Conservation (phyloP, 768 basidiomycete species). For the Dentipellis sp. region DNA sequence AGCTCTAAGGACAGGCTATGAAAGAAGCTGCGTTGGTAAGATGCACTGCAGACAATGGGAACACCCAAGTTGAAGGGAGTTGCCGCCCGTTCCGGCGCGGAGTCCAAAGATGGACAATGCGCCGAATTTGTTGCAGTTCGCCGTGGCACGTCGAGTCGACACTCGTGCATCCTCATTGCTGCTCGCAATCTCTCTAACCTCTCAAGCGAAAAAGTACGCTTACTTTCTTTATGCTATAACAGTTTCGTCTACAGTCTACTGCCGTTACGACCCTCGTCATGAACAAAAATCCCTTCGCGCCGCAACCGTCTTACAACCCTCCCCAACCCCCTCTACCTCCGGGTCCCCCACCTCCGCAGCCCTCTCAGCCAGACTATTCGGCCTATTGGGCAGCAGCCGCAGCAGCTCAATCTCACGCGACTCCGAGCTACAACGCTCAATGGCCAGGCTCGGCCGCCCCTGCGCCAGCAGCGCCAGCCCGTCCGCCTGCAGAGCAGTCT, state of each 20-base stretch:
- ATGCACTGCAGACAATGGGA: too few species aligned
- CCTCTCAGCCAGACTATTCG: slow-evolving; percentile 62
- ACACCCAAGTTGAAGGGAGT: too few species aligned
- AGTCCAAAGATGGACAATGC: not conserved
- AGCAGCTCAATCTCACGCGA: slow-evolving; percentile 41
- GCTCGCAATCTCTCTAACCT: too few species aligned
- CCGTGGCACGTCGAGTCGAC: too few species aligned
- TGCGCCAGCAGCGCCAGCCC: slow-evolving; percentile 32
- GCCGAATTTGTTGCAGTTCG: not conserved
- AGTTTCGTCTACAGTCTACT: not conserved
- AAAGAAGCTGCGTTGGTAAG: too few species aligned
- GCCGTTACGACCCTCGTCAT: slow-evolving; percentile 27
- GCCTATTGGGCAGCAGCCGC: slow-evolving; percentile 62
- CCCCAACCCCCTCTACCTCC: slow-evolving; percentile 74
- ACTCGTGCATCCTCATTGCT: too few species aligned
- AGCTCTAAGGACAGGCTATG: too few species aligned
- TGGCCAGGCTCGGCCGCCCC: slow-evolving; percentile 49
- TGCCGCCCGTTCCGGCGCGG: not conserved
- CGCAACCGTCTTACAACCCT: slow-evolving; percentile 56
- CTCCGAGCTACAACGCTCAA: slow-evolving; percentile 52
- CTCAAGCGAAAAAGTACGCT: too few species aligned
- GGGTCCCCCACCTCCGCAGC: slow-evolving; percentile 67
- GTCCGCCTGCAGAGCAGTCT: slow-evolving; percentile 71
- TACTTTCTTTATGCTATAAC: not conserved
- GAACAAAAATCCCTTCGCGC: slow-evolving; percentile 83